Evolutionary conservation across 352 stramenopile genomes (phyloP), one percentile per base, ranked within the genome.

Genomic region (Pythium folliculosum): DNA sequence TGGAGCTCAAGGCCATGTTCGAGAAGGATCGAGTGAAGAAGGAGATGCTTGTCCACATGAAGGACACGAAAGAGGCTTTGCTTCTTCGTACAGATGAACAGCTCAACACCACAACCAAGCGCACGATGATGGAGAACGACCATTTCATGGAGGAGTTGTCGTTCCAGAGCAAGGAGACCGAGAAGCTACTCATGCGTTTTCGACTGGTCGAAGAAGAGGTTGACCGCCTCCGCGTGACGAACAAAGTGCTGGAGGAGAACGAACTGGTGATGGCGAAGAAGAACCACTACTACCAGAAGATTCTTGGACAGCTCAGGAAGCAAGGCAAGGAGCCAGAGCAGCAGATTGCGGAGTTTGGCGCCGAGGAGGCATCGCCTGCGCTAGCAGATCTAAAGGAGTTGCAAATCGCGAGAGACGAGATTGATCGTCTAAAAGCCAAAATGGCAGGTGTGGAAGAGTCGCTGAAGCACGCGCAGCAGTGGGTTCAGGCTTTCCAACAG

Each of bases 91-190:
- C 83, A 0, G 83, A 91, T 16, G 82, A 86, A 27, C 84, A 95
- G 67, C 69, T 91, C 4, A 77, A 79, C 23, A 86, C 81, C 7
- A 82, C 82, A 1, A 93, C 84, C 6, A 88, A 92, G 68, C 81
- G 87, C 45, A 94, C 80, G 25, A 87, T 93, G 73, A 75, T 92
- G 58, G 87, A 95, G 56, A 93, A 92, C 57, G 87, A 87, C 45
- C 84, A 92, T 50, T 82, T 88, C 40, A 85, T 88, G 19, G 77
- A 89, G 1, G 84, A 95, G 52, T 49, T 95, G 2, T 76, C 81
- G 22, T 89, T 86, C 50, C 81, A 90, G 58, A 92, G 82, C 69
- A 77, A 78, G 13, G 83, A 95, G 65, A 87, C 82, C 1, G 87
- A 94, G 51, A 86, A 88, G 58, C 43, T 94, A 7, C 53, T 93